These are phyloP conservation scores for Pezizomycotina sp. DNA, from an alignment of 2,329 filamentous ascomycete genomes.

Conservation along the genomic window DNA sequence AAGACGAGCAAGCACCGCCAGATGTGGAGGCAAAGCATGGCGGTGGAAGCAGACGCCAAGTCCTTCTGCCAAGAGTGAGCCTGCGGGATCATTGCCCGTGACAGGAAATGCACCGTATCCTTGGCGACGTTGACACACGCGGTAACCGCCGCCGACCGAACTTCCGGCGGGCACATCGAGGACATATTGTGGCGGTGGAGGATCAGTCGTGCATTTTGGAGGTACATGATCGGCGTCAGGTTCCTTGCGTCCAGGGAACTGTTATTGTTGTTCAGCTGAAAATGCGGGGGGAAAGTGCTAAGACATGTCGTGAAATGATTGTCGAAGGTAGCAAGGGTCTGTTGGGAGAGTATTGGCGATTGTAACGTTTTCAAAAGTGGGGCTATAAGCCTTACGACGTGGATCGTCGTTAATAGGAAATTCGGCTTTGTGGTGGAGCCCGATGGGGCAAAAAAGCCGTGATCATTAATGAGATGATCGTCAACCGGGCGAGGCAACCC, in stretches of 20 bases:
- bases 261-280: constrained; percentile 48
- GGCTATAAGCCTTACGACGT: constrained; percentile 62
- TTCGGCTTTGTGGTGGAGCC: constrained; percentile 35
- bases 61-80: constrained; percentile 37
- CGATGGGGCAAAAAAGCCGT: constrained; percentile 30
- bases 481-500: constrained; percentile 62
- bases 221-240: constrained; percentile 56
- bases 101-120: constrained; percentile 63
- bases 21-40: constrained; percentile 63
- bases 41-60: constrained; percentile 51
- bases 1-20: constrained; percentile 76
- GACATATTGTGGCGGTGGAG: constrained; percentile 80
- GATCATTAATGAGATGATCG: constrained; percentile 54
- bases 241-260: constrained; percentile 58
- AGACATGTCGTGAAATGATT: constrained; percentile 62
- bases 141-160: constrained; percentile 55
- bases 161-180: constrained; percentile 48
- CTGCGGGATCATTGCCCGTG: constrained; percentile 42
- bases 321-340: constrained; percentile 62
- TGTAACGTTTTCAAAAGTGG: constrained; percentile 55
- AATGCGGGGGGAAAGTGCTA: constrained; percentile 56
- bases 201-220: constrained; percentile 69
- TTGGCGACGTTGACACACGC: constrained; percentile 57
- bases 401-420: constrained; percentile 61
- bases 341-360: constrained; percentile 46